Evolutionary conservation across 106 monocot species (phyloP).

Genomic region (Hemerocallis citrina): DNA sequence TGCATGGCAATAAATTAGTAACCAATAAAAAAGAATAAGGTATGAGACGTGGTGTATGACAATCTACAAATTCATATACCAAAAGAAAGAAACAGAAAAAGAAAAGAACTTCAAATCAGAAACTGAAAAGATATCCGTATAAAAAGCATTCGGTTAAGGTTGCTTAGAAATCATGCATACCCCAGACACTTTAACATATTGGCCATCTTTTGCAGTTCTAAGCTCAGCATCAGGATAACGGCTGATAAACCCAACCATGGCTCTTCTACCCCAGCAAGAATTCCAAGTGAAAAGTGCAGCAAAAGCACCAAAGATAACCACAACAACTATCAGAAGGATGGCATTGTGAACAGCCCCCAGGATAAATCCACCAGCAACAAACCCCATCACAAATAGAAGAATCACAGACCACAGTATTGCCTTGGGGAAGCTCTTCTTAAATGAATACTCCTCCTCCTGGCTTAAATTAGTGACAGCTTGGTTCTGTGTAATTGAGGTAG

Average conservation of each 20-base stretch:
- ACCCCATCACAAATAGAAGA: constrained; percentile 38
- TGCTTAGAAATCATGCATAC: constrained; percentile 1
- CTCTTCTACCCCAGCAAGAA: constrained; percentile 32
- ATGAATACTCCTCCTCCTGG: constrained; percentile 25
- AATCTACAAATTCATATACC: no score
- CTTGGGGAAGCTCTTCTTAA: constrained; percentile 28
- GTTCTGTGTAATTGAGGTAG: constrained; percentile 13
- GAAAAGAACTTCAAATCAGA: no score
- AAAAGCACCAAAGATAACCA: constrained; percentile 15
- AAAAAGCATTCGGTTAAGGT: no score
- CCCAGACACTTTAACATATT: constrained; percentile 41
- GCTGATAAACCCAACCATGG: constrained; percentile 18
- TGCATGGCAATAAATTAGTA: no score
- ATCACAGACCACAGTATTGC: constrained; percentile 21
- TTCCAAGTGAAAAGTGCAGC: constrained; percentile 31
- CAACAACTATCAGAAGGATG: constrained; percentile 32
- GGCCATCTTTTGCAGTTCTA: constrained; percentile 38
- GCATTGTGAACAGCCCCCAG: constrained; percentile 42
- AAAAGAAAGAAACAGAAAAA: no score
- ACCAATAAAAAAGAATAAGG: no score
- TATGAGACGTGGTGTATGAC: no score
- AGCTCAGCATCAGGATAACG: constrained; percentile 34
- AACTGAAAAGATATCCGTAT: no score
- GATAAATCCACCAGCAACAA: constrained; percentile 38
- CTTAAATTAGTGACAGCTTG: constrained; percentile 27